Conservation (phyloP, 805 yeast species). For the Cyberlindnera samutprakarnensis region DNA sequence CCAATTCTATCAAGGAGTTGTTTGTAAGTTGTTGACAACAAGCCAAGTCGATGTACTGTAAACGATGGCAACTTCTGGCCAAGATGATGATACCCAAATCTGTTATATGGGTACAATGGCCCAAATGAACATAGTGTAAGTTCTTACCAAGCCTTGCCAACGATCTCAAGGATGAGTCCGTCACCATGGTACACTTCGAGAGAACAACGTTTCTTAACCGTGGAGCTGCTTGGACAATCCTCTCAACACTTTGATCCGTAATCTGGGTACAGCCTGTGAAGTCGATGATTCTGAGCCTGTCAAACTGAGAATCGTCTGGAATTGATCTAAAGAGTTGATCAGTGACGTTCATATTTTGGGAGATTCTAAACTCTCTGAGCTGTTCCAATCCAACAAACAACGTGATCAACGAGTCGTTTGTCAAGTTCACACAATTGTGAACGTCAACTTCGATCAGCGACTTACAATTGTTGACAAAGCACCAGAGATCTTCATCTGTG, state of each 20-base stretch:
- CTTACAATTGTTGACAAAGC: constrained; percentile 65
- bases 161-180: constrained; percentile 71
- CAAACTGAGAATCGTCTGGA: constrained; percentile 43
- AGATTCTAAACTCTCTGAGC: constrained; percentile 77
- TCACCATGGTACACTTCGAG: constrained; percentile 81
- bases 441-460: constrained; percentile 84
- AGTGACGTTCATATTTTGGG: constrained; percentile 62
- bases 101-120: constrained; percentile 87
- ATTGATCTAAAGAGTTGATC: constrained; percentile 54
- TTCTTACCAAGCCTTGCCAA: constrained; percentile 69
- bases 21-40: constrained; percentile 89
- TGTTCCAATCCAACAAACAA: constrained; percentile 59
- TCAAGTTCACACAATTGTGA: constrained; percentile 69
- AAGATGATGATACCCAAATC: constrained; percentile 77
- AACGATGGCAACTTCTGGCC: constrained; percentile 71
- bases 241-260: constrained; percentile 71
- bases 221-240: constrained; percentile 72
- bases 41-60: constrained; percentile 91
- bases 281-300: constrained; percentile 73
- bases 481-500: constrained; percentile 52
- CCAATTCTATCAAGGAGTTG: constrained; percentile 66
- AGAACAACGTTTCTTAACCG: constrained; percentile 79
- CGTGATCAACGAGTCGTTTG: constrained; percentile 51
- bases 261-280: constrained; percentile 77
- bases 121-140: constrained; percentile 84